Evolutionary conservation across 2,329 filamentous ascomycete genomes (phyloP), one percentile per base, ranked within the genome.

Genomic region (Mycosphaerella sp.): DNA sequence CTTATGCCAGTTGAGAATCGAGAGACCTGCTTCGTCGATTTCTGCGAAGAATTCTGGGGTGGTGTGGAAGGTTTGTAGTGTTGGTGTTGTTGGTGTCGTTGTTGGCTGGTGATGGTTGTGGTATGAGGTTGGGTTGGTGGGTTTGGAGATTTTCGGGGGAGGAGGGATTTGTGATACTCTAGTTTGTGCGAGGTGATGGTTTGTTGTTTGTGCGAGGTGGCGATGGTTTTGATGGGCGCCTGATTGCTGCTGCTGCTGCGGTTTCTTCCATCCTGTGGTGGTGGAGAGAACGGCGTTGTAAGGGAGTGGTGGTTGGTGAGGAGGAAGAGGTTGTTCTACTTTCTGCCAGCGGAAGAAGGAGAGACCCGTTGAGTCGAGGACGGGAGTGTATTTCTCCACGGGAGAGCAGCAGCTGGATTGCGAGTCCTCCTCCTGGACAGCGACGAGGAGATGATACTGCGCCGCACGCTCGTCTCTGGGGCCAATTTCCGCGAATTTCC

Each of bases 11-110:
- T 18, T 35, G 2, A 39, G 18, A 8, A 46, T 34, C 10, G 44
- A 46, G 6, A 46, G 25, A 10, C 44, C 34, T 3, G 44, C 32
- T 39, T 46, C 44, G 12, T 46, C 44, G 3, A 46, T 30, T 25
- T 7, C 18, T n/a, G 42, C 14, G 4, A 9, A 21, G 6, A 16
- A n/a, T 8, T 8, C 25, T 7, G 3, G 13, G 13, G 32, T 36
- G 14, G 17, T 9, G 12, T 17, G 8, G 5, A 17, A 34, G 40
- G 17, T 2, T 13, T 21, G 7, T 8, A 32, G 30, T 13, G 14
- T 3, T 12, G 6, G 8, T 2, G 6, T 25, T 21, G 36, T 14
- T 2, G 6, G 16, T n/a, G 6, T 17, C n/a, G 6, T 13, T 17
- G n/a, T n/a, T n/a, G n/a, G n/a, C n/a, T n/a, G n/a, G n/a, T n/a